Evolutionary conservation across 257 asterid species (phyloP), one percentile per base, ranked within the genome.

Genomic region (Fraxinus americana): DNA sequence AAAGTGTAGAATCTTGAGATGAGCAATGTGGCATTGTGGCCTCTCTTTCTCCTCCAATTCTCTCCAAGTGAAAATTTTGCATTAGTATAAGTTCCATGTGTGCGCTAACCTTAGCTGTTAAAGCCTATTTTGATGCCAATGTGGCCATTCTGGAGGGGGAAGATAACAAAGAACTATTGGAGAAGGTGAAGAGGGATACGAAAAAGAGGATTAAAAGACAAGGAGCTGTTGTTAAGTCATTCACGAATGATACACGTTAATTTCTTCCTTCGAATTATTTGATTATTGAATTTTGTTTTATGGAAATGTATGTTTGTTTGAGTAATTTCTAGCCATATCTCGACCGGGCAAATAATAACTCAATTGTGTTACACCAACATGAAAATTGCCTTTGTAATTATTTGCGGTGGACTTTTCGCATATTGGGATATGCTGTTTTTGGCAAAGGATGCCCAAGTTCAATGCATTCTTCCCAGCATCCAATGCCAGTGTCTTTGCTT

Each of bases 91-190:
- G 90, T 59, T 65, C 94, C 19, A 76, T 88, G 29, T 63, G 84
- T 23, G 77, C 89, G n/a, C 73, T 88, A 21, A 77, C 87, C 27
- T 75, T 86, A 16, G n/a, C 77, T 67, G 83, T 82, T 19, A 82
- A 75, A 66, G 83, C 78, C 19, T 7, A 13, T 39, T 72, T 70
- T 41, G 80, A 82, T 66, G 97, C 97, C 72, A 87, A 85, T 71
- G 98, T 98, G 23, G 96, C 99, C 63, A 91, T 96, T 38, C 81
- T 93, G 5, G 98, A 96, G 87, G 97, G 95, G 35, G 99, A 92
- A 0, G 98, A 93, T 10, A 98, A 92, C 71, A 89, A 79, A 16
- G 96, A 93, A 78, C 86, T 96, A 57, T 21, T 93, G 90, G 97
- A 93, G 78, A 96, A 91, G 83, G 94, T 96, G 50, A 96, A 90